Evolutionary conservation across 176 grass and related monocot species (phyloP), one percentile per base, ranked within the genome.

Genomic region (Avena eriantha): DNA sequence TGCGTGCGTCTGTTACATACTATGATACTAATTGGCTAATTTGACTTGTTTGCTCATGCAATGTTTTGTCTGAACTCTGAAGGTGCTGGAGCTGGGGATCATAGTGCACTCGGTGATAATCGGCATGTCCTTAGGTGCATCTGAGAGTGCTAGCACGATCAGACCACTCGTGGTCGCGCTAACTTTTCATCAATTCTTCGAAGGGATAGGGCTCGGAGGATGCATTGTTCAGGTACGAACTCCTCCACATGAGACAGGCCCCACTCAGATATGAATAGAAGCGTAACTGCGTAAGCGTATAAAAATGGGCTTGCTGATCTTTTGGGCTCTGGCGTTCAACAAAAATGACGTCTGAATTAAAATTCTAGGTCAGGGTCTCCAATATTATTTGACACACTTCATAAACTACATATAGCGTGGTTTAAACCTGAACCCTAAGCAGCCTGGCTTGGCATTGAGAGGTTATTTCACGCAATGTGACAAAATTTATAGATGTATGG

Each of bases 31-130:
- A 67, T 34, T 61, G 23, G 22, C 49, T 36, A 74, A 7, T 33
- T 41, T 41, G 36, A 7, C 36, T 73, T 31, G 35, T 8, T 87
- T 23, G 10, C 68, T 41, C 17, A 53, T 86, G 41, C 8, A 61
- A 54, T 82, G 69, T 55, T 76, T 87, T 10, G 47, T 39, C 1
- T 36, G 6, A 72, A 95, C 35, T 39, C 1, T 36, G 6, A 72
- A 95, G 93, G 93, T 93, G 70, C 78, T 92, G 24, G 93, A 92
- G 85, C 31, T 92, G 18, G 93, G 90, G 5, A 95, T 92, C 67
- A 70, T 95, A 58, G 90, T 90, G 9, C 93, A 94, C 51, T 94
- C 92, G 1, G 87, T 94, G 66, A 91, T 94, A 55, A 89, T 94
- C 51, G 92, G 92, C n/a, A 91, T 94, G 55, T 84, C 92, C 1